Conservation (phyloP, 2,329 filamentous ascomycete genomes). For the Cadophora sp. region DNA sequence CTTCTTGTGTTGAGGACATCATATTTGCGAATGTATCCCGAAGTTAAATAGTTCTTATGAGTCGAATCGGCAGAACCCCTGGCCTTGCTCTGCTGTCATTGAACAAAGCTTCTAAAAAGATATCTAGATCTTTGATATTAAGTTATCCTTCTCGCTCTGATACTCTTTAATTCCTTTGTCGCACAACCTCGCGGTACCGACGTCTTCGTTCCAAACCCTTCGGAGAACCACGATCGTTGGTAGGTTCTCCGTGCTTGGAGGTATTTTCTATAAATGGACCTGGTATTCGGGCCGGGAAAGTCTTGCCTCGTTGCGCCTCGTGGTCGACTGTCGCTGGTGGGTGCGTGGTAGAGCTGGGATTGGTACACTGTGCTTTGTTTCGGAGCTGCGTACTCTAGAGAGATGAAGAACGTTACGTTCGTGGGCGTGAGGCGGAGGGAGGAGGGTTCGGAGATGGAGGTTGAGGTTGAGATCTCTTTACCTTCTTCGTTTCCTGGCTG, state of each 20-base stretch:
- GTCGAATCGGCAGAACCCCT: background rate
- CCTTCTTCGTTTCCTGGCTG: too few species aligned
- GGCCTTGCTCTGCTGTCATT: background rate
- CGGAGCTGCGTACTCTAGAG: background rate
- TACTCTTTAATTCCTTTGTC: background rate
- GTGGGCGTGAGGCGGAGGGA: background rate
- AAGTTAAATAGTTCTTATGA: background rate
- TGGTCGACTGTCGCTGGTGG: slow-evolving; percentile 9
- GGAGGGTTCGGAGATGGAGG: too few species aligned
- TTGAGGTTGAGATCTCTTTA: too few species aligned
- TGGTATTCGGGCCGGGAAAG: slow-evolving; percentile 3
- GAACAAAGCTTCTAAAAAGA: background rate
- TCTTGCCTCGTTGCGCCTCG: background rate
- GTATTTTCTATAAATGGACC: background rate
- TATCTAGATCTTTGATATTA: background rate
- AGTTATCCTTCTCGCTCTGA: background rate
- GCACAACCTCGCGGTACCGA: background rate
- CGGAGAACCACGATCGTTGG: background rate
- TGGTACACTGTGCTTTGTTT: background rate
- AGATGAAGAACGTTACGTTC: background rate
- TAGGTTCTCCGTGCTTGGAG: background rate
- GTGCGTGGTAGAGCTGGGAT: background rate
- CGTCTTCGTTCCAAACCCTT: background rate
- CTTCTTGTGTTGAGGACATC: slow-evolving; percentile 72
- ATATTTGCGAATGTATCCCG: slow-evolving; percentile 48